Conservation (phyloP, 164 flowering plant genomes). For the Liriodendron chinense region DNA sequence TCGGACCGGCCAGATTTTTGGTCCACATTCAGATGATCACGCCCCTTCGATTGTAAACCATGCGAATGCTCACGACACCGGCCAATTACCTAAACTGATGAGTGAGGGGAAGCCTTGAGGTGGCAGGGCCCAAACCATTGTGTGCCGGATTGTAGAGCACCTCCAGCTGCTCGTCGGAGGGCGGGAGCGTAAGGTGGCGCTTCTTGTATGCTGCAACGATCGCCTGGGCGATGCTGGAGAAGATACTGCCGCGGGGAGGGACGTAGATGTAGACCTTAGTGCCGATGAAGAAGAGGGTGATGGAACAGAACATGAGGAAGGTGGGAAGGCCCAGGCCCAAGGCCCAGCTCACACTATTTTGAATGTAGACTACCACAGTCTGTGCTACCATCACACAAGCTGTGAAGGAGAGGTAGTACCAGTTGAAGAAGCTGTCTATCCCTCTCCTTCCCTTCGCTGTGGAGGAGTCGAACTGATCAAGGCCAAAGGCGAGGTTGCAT, state of each 20-base stretch:
- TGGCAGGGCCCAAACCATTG: not conserved
- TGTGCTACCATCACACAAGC: constrained; percentile 47
- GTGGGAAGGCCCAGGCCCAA: constrained; percentile 71
- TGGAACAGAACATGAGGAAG: constrained; percentile 47
- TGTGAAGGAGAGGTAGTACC: constrained; percentile 82
- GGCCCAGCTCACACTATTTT: constrained; percentile 66
- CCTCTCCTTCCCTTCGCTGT: constrained; percentile 67
- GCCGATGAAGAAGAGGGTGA: constrained; percentile 61
- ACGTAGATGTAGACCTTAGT: constrained; percentile 51
- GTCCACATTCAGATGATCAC: too few species aligned
- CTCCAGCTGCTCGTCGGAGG: not conserved
- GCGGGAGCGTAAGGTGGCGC: constrained; percentile 27
- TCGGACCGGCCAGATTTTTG: too few species aligned
- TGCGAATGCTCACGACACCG: not conserved
- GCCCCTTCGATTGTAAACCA: too few species aligned
- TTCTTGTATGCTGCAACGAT: constrained; percentile 63
- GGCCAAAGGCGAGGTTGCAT: constrained; percentile 79
- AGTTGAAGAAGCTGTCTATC: constrained; percentile 77
- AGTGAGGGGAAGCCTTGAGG: constrained; percentile 12
- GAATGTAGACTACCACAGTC: constrained; percentile 73
- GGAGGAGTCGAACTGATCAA: constrained; percentile 72
- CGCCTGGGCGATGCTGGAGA: constrained; percentile 55
- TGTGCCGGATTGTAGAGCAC: constrained; percentile 7
- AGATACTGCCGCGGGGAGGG: constrained; percentile 65
- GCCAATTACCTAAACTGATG: constrained; percentile 6